These are phyloP conservation scores for Astraeus odoratus DNA, from an alignment of 768 basidiomycete species.

Conservation along the genomic window DNA sequence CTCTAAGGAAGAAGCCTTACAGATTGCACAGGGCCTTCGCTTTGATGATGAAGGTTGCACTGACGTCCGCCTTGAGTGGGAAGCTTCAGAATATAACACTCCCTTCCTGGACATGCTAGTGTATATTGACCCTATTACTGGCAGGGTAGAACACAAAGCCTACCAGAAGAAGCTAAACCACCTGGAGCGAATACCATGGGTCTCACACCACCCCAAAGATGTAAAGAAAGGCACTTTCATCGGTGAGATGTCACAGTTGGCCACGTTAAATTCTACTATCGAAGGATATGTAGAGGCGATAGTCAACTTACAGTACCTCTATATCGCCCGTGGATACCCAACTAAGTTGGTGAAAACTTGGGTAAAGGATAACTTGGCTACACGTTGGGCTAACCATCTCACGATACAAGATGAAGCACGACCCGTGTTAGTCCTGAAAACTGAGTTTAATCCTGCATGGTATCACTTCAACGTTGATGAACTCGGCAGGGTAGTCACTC, in stretches of 20 bases:
- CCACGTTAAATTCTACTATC: neutral
- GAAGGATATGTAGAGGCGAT: constrained; percentile 3
- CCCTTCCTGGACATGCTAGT: constrained; percentile 27
- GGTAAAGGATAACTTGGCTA: constrained; percentile 1
- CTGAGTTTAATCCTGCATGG: neutral
- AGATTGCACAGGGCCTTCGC: neutral
- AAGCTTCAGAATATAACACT: neutral
- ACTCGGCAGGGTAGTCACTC: neutral
- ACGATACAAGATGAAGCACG: neutral
- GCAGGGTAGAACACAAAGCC: neutral
- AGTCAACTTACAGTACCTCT: neutral
- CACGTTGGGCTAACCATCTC: constrained; percentile 4
- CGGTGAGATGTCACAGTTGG: constrained; percentile 17
- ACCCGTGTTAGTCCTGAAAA: neutral
- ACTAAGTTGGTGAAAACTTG: constrained; percentile 3
- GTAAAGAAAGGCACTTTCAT: constrained; percentile 13
- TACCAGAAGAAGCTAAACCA: constrained; percentile 13
- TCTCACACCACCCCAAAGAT: constrained; percentile 12
- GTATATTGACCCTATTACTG: constrained; percentile 11
- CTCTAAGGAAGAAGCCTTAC: neutral
- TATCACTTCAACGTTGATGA: neutral
- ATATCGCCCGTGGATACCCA: constrained; percentile 8
- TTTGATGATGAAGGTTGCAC: constrained; percentile 5
- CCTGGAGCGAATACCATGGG: constrained; percentile 13
- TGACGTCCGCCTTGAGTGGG: constrained; percentile 9